A percentile compares a stretch with the other conserved stretches of the same genome.
phyloP scores from a whole-genome alignment of 208 protist genomes.

The Leishmania braziliensis region DNA sequence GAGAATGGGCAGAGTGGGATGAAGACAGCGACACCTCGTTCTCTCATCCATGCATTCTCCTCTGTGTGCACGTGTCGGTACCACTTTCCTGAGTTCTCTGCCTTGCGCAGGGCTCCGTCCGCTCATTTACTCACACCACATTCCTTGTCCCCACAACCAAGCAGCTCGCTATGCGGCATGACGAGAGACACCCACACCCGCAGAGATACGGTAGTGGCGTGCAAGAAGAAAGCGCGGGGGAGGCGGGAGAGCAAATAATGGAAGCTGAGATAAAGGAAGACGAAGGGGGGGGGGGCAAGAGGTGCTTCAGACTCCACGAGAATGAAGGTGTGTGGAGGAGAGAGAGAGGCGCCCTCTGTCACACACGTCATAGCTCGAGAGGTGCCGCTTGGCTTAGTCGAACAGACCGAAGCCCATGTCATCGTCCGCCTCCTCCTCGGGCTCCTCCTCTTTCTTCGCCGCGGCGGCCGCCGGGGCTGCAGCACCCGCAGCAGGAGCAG shows the following conservation, averaged over 20 bases:
- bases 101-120: background rate
- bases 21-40: background rate
- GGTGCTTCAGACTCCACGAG: background rate
- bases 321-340: background rate
- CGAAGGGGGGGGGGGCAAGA: too few relatives aligned
- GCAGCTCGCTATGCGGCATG: background rate
- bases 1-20: background rate
- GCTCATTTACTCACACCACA: background rate
- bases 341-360: background rate
- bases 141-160: background rate
- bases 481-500: slow-evolving; percentile 32
- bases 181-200: background rate
- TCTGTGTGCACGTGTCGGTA: background rate
- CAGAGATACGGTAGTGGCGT: background rate
- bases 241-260: background rate
- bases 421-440: slow-evolving; percentile 88
- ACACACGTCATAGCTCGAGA: background rate
- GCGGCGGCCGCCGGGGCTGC: slow-evolving; percentile 46
- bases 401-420: slow-evolving; percentile 89
- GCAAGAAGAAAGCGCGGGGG: background rate
- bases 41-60: background rate
- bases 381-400: background rate
- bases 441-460: slow-evolving; percentile 64
- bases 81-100: too few relatives aligned
- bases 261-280: background rate